Conservation (phyloP, 352 stramenopile species). For the Bremia lactucae region DNA sequence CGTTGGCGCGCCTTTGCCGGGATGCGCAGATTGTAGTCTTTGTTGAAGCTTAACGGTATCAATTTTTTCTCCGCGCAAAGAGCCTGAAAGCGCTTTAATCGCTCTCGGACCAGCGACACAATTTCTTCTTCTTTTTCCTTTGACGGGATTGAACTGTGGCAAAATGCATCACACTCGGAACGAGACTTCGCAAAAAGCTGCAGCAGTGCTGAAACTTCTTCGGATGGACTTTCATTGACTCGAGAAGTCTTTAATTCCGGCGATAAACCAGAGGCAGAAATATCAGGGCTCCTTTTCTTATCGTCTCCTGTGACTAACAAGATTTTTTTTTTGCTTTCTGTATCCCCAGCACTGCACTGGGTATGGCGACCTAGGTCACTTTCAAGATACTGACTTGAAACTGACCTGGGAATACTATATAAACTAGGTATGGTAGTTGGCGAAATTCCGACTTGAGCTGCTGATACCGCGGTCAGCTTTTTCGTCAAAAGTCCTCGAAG, state of each 20-base stretch:
- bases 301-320: conserved; percentile 6
- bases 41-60: conserved; percentile 43
- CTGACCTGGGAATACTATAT: conserved; percentile 12
- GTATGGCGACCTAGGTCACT: conserved; percentile 11
- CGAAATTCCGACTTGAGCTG: conserved; percentile 10
- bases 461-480: conserved; percentile 24
- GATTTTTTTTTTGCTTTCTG: conserved; percentile 11
- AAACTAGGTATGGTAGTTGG: conserved; percentile 1
- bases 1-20: conserved; percentile 66
- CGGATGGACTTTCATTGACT: conserved; percentile 12
- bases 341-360: conserved; percentile 2
- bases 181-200: conserved; percentile 59
- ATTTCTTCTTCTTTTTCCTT: conserved; percentile 75
- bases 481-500: conserved; percentile 54
- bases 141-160: conserved; percentile 42
- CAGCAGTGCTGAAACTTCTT: conserved; percentile 50
- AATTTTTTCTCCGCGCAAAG: conserved; percentile 66
- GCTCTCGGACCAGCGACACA: conserved; percentile 65
- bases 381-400: conserved; percentile 19
- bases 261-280: conserved; percentile 2
- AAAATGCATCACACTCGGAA: conserved; percentile 61
- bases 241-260: not conserved
- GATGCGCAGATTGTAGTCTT: conserved; percentile 71
- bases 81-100: conserved; percentile 50
- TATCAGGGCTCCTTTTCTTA: conserved; percentile 8